Conservation (phyloP, 2,329 filamentous ascomycete genomes). For the Verticillium longisporum region DNA sequence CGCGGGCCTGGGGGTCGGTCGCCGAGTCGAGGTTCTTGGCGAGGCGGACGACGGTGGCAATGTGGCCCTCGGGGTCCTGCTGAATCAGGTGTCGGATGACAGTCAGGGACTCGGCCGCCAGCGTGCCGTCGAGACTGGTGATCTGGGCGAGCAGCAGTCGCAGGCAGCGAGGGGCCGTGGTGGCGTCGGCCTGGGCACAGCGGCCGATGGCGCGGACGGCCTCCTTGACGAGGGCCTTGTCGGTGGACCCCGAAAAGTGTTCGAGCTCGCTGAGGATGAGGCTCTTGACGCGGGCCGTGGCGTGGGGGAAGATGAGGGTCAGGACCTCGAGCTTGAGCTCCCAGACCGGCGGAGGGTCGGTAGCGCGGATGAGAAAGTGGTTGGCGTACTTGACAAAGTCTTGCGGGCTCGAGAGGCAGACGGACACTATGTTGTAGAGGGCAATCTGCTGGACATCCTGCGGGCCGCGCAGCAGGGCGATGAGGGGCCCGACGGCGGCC, state of each 20-base stretch:
- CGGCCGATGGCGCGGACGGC: slow-evolving; percentile 89
- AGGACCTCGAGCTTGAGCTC: slow-evolving; percentile 86
- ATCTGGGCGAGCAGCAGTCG: slow-evolving; percentile 80
- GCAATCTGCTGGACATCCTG: slow-evolving; percentile 86
- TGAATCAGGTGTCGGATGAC: slow-evolving; percentile 95
- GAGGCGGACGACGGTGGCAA: slow-evolving; percentile 77
- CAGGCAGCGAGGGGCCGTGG: slow-evolving; percentile 71
- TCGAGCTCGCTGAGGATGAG: slow-evolving; percentile 89
- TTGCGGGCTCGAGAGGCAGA: slow-evolving; percentile 68
- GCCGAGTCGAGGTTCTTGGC: slow-evolving; percentile 89
- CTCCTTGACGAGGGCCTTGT: slow-evolving; percentile 76
- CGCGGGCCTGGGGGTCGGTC: slow-evolving; percentile 79
- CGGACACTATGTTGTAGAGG: slow-evolving; percentile 91
- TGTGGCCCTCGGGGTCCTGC: slow-evolving; percentile 73
- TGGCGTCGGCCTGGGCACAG: slow-evolving; percentile 73
- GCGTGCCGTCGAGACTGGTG: slow-evolving; percentile 75
- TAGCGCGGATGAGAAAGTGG: slow-evolving; percentile 80
- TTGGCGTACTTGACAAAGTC: slow-evolving; percentile 84
- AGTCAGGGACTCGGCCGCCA: slow-evolving; percentile 88
- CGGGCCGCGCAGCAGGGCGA: slow-evolving; percentile 77
- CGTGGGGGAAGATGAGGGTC: slow-evolving; percentile 84
- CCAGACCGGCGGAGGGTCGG: slow-evolving; percentile 77
- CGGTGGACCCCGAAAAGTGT: slow-evolving; percentile 69
- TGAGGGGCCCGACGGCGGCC: slow-evolving; percentile 71
- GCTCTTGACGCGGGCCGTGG: slow-evolving; percentile 67